These are phyloP conservation scores for Aspergillus calidoustus DNA, from an alignment of 2,329 filamentous ascomycete genomes.

Conservation along the genomic window DNA sequence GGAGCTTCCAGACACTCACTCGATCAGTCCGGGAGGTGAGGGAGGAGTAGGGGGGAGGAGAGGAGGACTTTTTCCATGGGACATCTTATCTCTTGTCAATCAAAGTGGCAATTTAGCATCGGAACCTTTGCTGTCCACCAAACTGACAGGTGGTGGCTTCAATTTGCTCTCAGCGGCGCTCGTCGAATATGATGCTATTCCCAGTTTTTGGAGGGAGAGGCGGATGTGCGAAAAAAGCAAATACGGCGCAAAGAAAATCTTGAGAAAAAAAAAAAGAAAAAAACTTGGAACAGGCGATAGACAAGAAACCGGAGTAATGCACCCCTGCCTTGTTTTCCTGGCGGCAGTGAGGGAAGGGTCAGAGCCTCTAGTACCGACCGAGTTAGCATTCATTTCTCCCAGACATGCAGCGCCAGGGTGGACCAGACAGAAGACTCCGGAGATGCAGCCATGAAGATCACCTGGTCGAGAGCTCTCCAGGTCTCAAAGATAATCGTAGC, in stretches of 20 bases:
- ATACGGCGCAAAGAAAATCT: not conserved
- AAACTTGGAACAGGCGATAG: slow-evolving; percentile 16
- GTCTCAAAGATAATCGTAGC: not conserved
- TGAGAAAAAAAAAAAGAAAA: slow-evolving; percentile 1
- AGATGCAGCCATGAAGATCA: slow-evolving; percentile 30
- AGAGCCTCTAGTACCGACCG: slow-evolving; percentile 15
- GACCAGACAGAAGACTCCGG: slow-evolving; percentile 28
- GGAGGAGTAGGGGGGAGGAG: not conserved
- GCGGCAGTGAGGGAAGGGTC: slow-evolving; percentile 6
- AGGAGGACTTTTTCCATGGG: not conserved
- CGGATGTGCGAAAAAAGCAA: slow-evolving; percentile 9
- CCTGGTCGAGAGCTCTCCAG: slow-evolving; percentile 16
- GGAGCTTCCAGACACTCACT: slow-evolving; percentile 1
- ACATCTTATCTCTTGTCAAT: slow-evolving; percentile 13
- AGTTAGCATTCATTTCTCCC: slow-evolving; percentile 21
- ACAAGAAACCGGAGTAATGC: slow-evolving; percentile 17
- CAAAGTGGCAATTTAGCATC: not conserved
- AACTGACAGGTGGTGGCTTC: not conserved
- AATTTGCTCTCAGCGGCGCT: not conserved
- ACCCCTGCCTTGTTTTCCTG: slow-evolving; percentile 17
- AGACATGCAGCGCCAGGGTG: slow-evolving; percentile 21
- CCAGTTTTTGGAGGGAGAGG: slow-evolving; percentile 4
- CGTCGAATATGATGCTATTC: slow-evolving; percentile 14
- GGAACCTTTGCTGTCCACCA: not conserved
- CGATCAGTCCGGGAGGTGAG: not conserved